Evolutionary conservation across 805 yeast species (phyloP).

Genomic region (Metschnikowia borealis): DNA sequence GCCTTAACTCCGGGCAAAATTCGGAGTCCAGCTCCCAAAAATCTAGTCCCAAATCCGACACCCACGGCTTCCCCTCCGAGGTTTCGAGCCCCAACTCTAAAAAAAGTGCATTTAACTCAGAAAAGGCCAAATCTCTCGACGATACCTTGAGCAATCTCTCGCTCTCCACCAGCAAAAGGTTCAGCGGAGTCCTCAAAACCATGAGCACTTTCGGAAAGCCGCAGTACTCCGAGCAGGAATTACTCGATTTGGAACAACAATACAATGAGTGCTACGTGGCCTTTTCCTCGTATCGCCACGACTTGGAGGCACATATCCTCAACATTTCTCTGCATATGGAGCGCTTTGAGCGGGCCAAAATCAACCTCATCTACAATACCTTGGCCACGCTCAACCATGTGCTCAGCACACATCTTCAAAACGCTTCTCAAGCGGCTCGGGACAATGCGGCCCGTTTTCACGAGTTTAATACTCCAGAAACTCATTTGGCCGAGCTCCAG

Average conservation of each 20-base stretch:
- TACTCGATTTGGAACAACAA: slow-evolving; percentile 24
- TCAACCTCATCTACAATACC: slow-evolving; percentile 30
- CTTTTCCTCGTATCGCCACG: slow-evolving; percentile 28
- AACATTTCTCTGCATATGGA: slow-evolving; percentile 24
- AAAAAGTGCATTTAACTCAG: no score
- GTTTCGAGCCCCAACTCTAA: no score
- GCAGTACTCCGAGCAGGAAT: slow-evolving; percentile 26
- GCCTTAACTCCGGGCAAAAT: neutral
- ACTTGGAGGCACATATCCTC: slow-evolving; percentile 28
- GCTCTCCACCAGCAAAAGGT: slow-evolving; percentile 24
- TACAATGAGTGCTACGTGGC: slow-evolving; percentile 34
- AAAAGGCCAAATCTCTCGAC: slow-evolving; percentile 5
- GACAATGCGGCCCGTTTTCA: slow-evolving; percentile 1
- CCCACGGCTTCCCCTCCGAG: no score
- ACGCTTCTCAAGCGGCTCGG: neutral
- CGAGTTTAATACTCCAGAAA: neutral
- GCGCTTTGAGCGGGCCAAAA: slow-evolving; percentile 32
- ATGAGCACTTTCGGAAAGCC: slow-evolving; percentile 30
- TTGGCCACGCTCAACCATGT: slow-evolving; percentile 33
- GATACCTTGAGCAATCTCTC: slow-evolving; percentile 21
- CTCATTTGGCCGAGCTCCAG: slow-evolving; percentile 14
- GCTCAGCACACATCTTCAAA: slow-evolving; percentile 14
- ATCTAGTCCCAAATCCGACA: no score
- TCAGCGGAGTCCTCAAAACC: slow-evolving; percentile 31
- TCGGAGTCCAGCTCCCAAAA: no score